A percentile compares a stretch with the other conserved stretches of the same genome.
Conservation (phyloP, 352 stramenopile genomes). For the Pythium aquatile region DNA sequence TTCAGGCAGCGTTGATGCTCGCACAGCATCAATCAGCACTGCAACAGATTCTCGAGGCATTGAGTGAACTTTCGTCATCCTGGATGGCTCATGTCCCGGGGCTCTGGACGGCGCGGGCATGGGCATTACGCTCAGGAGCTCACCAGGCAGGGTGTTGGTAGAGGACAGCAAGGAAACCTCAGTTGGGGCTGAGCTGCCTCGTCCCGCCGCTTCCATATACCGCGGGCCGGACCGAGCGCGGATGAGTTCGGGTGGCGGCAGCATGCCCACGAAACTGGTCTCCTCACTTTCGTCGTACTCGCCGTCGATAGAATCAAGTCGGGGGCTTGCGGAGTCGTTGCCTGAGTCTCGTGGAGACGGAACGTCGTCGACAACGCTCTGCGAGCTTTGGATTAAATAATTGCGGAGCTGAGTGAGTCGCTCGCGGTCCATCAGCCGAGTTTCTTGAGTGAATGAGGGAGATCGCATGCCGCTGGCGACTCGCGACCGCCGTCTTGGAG, state of each 20-base stretch:
- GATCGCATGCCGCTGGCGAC: background rate
- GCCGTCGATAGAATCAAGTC: background rate
- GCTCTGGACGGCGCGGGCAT: background rate
- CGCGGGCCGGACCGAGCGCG: conserved; percentile 1
- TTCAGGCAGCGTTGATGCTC: conserved; percentile 41
- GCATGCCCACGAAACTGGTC: conserved; percentile 14
- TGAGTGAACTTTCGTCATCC: conserved; percentile 6
- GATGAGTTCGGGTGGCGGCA: conserved; percentile 5
- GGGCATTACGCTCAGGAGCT: conserved; percentile 9
- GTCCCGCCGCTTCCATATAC: conserved; percentile 6
- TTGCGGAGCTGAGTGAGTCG: conserved; percentile 22
- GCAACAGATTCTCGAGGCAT: conserved; percentile 58
- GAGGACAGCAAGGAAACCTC: conserved; percentile 19
- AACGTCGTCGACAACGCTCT: background rate
- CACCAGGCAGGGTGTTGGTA: conserved; percentile 15
- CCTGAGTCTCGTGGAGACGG: background rate
- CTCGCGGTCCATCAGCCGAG: conserved; percentile 13
- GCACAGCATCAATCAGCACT: conserved; percentile 57
- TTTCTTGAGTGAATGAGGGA: background rate
- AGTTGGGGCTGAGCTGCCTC: conserved; percentile 8
- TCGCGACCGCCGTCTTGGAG: background rate
- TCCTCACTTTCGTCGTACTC: conserved; percentile 14
- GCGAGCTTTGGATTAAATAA: conserved; percentile 12
- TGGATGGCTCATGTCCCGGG: conserved; percentile 10
- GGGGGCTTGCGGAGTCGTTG: background rate